phyloP scores from a whole-genome alignment of 2,329 filamentous ascomycete genomes.

The Epichloe festucae region DNA sequence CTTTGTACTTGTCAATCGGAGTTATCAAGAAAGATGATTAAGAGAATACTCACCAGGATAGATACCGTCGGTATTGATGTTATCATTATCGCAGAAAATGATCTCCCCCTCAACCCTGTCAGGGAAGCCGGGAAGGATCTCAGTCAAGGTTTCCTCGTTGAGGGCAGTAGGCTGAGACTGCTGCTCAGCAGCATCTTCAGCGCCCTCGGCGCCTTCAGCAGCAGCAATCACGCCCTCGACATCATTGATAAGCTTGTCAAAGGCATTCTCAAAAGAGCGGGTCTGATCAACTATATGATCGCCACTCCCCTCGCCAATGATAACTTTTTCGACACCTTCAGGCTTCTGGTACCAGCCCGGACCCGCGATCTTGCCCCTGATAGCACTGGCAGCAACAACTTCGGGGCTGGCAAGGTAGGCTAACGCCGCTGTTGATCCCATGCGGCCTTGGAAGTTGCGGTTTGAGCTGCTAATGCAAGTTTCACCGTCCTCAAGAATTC shows the following conservation, averaged over 20 bases:
- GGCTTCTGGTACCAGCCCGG: slow-evolving; percentile 69
- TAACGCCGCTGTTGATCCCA: slow-evolving; percentile 35
- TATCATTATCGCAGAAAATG: background rate
- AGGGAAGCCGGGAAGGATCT: slow-evolving; percentile 6
- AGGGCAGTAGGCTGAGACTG: background rate
- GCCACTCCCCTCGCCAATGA: slow-evolving; percentile 56
- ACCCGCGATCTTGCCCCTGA: slow-evolving; percentile 58
- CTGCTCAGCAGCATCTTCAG: background rate
- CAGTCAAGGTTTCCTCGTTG: slow-evolving; percentile 5
- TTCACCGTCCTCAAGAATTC: slow-evolving; percentile 73
- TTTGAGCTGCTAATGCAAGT: slow-evolving; percentile 75
- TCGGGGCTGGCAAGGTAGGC: slow-evolving; percentile 68
- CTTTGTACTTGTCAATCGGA: background rate
- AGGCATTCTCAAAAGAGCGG: slow-evolving; percentile 49
- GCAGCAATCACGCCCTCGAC: slow-evolving; percentile 48
- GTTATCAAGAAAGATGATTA: too few species aligned
- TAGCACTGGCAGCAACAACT: slow-evolving; percentile 79
- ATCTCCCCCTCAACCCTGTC: background rate
- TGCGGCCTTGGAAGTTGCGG: slow-evolving; percentile 69
- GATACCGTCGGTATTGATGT: slow-evolving; percentile 1
- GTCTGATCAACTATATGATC: slow-evolving; percentile 33
- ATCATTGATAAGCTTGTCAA: slow-evolving; percentile 58
- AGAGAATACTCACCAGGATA: background rate
- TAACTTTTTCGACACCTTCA: slow-evolving; percentile 51
- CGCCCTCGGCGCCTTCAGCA: slow-evolving; percentile 33